Evolutionary conservation across 1,284 basidiomycete genomes (phyloP).

Genomic region (Puccinia horiana): DNA sequence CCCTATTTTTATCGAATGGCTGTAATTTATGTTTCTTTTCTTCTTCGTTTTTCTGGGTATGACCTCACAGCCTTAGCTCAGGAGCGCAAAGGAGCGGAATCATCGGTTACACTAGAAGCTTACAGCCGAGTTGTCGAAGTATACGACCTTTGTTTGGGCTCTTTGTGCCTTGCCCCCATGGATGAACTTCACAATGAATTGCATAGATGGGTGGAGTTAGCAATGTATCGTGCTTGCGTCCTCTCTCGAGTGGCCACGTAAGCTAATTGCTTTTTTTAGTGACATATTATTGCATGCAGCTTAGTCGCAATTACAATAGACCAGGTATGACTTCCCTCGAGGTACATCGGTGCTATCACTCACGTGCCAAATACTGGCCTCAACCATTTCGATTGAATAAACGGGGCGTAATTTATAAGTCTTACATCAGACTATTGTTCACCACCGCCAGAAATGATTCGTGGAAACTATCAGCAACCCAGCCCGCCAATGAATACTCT

Average conservation of each 20-base stretch:
- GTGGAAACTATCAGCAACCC: constrained; percentile 12
- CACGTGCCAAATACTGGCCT: constrained; percentile 34
- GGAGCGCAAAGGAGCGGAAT: constrained; percentile 6
- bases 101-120: constrained; percentile 6
- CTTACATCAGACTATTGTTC: constrained; percentile 38
- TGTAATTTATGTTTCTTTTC: background rate
- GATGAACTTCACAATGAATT: constrained; percentile 35
- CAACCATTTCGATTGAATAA: constrained; percentile 38
- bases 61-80: constrained; percentile 14
- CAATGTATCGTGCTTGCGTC: constrained; percentile 31
- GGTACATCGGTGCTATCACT: constrained; percentile 28
- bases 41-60: background rate
- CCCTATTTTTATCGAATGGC: background rate
- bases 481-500: constrained; percentile 15
- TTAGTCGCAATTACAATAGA: constrained; percentile 13
- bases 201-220: constrained; percentile 44
- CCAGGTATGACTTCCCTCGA: constrained; percentile 26
- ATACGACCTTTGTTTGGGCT: constrained; percentile 17
- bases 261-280: background rate
- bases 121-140: constrained; percentile 28
- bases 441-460: constrained; percentile 16
- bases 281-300: background rate
- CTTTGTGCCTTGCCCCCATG: background rate
- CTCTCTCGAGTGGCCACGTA: constrained; percentile 7
- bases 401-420: constrained; percentile 31